phyloP scores from a whole-genome alignment of 257 asterid genomes.

The Gardenia jasminoides region DNA sequence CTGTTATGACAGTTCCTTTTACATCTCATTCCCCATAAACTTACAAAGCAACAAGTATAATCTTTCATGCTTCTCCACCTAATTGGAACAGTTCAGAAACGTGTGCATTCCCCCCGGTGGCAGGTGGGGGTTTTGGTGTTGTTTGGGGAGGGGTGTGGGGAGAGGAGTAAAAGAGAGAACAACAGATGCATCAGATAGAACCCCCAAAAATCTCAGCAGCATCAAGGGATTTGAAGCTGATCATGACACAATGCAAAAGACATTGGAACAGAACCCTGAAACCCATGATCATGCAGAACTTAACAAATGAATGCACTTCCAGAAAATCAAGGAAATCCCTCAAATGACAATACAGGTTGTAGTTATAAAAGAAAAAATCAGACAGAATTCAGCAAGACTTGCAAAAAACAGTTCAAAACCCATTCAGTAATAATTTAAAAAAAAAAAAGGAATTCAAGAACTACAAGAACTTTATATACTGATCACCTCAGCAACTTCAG shows the following conservation, averaged over 20 bases:
- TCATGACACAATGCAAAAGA: not conserved
- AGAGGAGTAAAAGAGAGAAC: too few relatives aligned
- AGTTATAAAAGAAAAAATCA: not conserved
- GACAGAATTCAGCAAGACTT: not conserved
- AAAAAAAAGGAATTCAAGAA: conserved; percentile 5
- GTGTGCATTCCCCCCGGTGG: too few relatives aligned
- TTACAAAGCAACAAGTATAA: not conserved
- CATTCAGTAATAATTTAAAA: conserved; percentile 16
- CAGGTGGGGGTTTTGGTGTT: too few relatives aligned
- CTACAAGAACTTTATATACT: not conserved
- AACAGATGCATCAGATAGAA: not conserved
- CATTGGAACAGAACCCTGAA: not conserved
- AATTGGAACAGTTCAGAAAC: not conserved
- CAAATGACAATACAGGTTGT: not conserved
- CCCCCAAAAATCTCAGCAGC: not conserved
- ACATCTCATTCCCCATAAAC: not conserved
- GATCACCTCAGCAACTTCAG: conserved; percentile 57
- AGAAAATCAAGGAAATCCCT: not conserved
- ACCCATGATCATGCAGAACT: not conserved
- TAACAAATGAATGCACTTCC: not conserved
- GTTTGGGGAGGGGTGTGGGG: too few relatives aligned
- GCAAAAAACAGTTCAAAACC: not conserved
- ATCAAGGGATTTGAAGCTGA: not conserved
- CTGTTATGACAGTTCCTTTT: not conserved
- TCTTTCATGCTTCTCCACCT: not conserved